Conservation (phyloP, 2,329 filamentous ascomycete species). For the Cladosporium cucumerinum region DNA sequence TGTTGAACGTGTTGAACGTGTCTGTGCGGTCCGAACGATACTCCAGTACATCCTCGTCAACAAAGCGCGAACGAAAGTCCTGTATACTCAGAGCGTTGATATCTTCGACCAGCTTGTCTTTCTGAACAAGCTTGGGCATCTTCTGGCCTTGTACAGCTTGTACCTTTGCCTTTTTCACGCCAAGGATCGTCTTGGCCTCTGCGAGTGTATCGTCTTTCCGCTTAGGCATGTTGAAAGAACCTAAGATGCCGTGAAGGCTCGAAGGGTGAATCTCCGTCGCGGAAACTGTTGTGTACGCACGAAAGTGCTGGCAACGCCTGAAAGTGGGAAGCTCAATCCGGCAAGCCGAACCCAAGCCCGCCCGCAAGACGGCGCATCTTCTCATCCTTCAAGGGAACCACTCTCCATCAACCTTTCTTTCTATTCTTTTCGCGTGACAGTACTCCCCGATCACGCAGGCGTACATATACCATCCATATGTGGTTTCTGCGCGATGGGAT, state of each 20-base stretch:
- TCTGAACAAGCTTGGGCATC: background rate
- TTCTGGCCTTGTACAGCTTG: background rate
- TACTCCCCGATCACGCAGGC: background rate
- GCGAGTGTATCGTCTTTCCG: background rate
- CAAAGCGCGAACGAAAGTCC: slow-evolving; percentile 19
- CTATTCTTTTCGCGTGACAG: background rate
- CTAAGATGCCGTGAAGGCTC: background rate
- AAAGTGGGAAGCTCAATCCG: background rate
- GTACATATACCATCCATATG: slow-evolving; percentile 4
- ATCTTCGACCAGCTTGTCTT: slow-evolving; percentile 18
- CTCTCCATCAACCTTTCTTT: background rate
- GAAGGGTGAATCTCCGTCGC: background rate
- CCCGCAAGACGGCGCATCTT: background rate
- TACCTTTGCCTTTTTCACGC: slow-evolving; percentile 3
- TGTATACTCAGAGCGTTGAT: slow-evolving; percentile 18
- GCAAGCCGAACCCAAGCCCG: slow-evolving; percentile 1
- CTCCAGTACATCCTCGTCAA: slow-evolving; percentile 1
- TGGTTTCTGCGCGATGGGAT: slow-evolving; percentile 17
- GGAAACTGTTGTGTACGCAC: background rate
- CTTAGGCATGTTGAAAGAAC: background rate
- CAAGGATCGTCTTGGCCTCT: background rate
- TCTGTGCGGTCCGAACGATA: slow-evolving; percentile 13
- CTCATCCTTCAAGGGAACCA: background rate
- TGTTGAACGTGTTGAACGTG: slow-evolving; percentile 2
- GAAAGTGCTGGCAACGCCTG: background rate